Conservation (phyloP, 805 yeast genomes). For the Cephaloascus fragrans region DNA sequence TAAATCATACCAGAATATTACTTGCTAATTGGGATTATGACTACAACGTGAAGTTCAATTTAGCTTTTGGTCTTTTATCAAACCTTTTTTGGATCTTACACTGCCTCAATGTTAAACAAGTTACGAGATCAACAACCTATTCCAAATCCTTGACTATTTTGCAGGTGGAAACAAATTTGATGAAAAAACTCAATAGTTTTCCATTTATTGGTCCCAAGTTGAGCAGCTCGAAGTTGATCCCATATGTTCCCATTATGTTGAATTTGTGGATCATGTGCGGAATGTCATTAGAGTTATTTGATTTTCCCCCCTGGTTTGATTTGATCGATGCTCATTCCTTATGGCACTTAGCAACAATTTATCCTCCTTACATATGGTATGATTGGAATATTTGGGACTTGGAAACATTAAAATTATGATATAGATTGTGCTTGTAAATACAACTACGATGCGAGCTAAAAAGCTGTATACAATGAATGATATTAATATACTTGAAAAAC, state of each 20-base stretch:
- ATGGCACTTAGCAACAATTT: conserved; percentile 86
- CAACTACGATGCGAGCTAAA: too few relatives aligned
- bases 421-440: too few relatives aligned
- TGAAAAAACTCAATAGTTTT: conserved; percentile 19
- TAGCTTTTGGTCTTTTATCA: conserved; percentile 18
- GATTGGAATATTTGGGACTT: conserved; percentile 42
- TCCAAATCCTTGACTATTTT: conserved; percentile 26
- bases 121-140: conserved; percentile 4
- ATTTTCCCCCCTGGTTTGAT: conserved; percentile 65
- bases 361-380: conserved; percentile 74
- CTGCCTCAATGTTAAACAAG: conserved; percentile 11
- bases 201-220: conserved; percentile 8
- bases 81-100: conserved; percentile 24
- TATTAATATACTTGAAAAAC: too few relatives aligned
- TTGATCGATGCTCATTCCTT: conserved; percentile 85
- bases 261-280: conserved; percentile 54
- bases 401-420: conserved; percentile 19
- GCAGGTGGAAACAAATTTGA: conserved; percentile 26
- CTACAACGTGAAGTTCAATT: conserved; percentile 23
- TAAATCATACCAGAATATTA: conserved; percentile 19
- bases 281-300: conserved; percentile 86
- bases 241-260: conserved; percentile 40
- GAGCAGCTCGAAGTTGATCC: not conserved
- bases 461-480: too few relatives aligned
- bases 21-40: conserved; percentile 25